phyloP scores from a whole-genome alignment of 2,329 filamentous ascomycete species.

The Epichloe gansuensis region DNA sequence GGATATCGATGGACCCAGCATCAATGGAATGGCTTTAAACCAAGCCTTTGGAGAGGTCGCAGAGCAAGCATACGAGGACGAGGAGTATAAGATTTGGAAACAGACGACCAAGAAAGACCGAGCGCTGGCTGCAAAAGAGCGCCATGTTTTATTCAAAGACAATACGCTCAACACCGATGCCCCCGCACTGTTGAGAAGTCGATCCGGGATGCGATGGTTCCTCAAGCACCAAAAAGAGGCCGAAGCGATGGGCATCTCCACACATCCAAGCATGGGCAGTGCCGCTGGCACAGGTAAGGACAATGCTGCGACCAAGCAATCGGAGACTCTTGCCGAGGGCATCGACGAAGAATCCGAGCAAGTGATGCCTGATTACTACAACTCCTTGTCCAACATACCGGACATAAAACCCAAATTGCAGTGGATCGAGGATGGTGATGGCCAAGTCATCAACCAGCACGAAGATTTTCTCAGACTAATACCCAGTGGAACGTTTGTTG shows the following conservation, averaged over 20 bases:
- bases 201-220: conserved; percentile 82
- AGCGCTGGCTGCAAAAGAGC: conserved; percentile 71
- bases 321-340: conserved; percentile 82
- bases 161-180: conserved; percentile 78
- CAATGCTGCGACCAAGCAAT: conserved; percentile 28
- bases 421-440: conserved; percentile 84
- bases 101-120: conserved; percentile 96
- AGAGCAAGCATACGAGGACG: conserved; percentile 74
- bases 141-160: conserved; percentile 73
- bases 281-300: conserved; percentile 31
- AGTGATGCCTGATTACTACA: conserved; percentile 88
- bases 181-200: conserved; percentile 71
- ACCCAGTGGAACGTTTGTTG: conserved; percentile 59
- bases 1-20: conserved; percentile 69
- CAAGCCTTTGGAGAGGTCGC: conserved; percentile 51
- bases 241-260: conserved; percentile 33
- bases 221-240: conserved; percentile 65
- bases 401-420: conserved; percentile 66
- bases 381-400: conserved; percentile 72
- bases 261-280: conserved; percentile 25
- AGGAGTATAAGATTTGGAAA: conserved; percentile 97
- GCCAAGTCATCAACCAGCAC: conserved; percentile 74
- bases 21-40: conserved; percentile 51
- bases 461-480: conserved; percentile 75
- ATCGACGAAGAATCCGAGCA: conserved; percentile 80